Evolutionary conservation across 495 filamentous ascomycete species (phyloP).

Genomic region (Friedmanniomyces endolithicus): DNA sequence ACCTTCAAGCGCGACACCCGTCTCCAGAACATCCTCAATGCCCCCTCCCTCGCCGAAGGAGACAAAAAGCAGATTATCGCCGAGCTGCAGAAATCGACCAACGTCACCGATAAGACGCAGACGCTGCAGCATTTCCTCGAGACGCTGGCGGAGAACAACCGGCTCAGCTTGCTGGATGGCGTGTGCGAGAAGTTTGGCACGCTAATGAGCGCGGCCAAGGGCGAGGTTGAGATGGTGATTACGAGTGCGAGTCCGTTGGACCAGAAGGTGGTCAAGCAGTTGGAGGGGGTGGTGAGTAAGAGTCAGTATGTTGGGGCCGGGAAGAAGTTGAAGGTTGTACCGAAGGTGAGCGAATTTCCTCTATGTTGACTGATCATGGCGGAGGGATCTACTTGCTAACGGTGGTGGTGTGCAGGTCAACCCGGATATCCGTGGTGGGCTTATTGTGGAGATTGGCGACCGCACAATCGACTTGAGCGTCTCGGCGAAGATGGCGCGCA

Average conservation of each 20-base stretch:
- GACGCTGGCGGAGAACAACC: conserved; percentile 90
- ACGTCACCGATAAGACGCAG: conserved; percentile 55
- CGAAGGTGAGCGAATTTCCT: conserved; percentile 68
- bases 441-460: conserved; percentile 93
- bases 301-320: conserved; percentile 76
- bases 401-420: conserved; percentile 51
- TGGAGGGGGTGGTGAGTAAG: conserved; percentile 81
- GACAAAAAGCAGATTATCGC: conserved; percentile 76
- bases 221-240: conserved; percentile 84
- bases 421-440: conserved; percentile 83
- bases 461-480: conserved; percentile 96
- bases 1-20: conserved; percentile 70
- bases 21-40: conserved; percentile 58
- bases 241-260: conserved; percentile 87
- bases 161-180: conserved; percentile 65
- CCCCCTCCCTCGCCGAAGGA: conserved; percentile 59
- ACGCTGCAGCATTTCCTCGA: conserved; percentile 87
- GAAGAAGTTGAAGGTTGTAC: conserved; percentile 93
- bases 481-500: conserved; percentile 83
- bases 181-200: conserved; percentile 77
- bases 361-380: too few relatives aligned
- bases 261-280: conserved; percentile 64
- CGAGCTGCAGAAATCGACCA: conserved; percentile 71
- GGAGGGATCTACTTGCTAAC: too few relatives aligned
- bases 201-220: conserved; percentile 77